Conservation (phyloP, 2,329 filamentous ascomycete species). For the Neoarthrinium moseri region DNA sequence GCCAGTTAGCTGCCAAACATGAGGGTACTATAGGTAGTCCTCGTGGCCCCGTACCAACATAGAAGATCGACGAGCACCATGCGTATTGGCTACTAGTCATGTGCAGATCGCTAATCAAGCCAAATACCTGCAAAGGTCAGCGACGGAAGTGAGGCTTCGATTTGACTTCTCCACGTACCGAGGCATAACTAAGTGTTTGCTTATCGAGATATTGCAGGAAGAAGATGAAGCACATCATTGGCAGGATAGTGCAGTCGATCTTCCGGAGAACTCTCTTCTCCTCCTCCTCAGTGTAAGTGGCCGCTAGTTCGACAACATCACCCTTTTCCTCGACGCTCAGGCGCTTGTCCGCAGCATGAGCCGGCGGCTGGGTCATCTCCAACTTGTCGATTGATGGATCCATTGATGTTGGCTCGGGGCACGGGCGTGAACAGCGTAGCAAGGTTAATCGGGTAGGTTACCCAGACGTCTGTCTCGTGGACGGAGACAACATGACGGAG, state of each 20-base stretch:
- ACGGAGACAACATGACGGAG: too few species aligned
- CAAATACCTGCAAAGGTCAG: constrained; percentile 24
- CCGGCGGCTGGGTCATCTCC: background rate
- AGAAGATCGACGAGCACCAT: constrained; percentile 46
- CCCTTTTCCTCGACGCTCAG: constrained; percentile 9
- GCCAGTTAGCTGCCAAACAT: constrained; percentile 15
- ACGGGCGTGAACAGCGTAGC: too few species aligned
- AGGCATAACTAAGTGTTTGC: constrained; percentile 47
- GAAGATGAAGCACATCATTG: constrained; percentile 39
- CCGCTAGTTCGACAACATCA: constrained; percentile 13
- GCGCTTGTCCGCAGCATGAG: constrained; percentile 10
- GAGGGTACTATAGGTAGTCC: background rate
- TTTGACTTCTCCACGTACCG: constrained; percentile 21
- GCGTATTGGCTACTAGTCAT: constrained; percentile 45
- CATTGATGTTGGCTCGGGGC: too few species aligned
- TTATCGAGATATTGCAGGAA: constrained; percentile 46
- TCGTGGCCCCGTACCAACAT: constrained; percentile 27
- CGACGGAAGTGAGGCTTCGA: too few species aligned
- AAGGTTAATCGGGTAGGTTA: too few species aligned
- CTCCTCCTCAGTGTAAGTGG: constrained; percentile 27
- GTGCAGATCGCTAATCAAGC: constrained; percentile 43
- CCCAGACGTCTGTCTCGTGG: too few species aligned
- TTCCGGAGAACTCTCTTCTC: constrained; percentile 29
- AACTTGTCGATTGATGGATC: constrained; percentile 1
- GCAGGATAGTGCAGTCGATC: constrained; percentile 30